Evolutionary conservation across 495 filamentous ascomycete species (phyloP), one percentile per base, ranked within the genome.

Genomic region (Neurospora terricola): DNA sequence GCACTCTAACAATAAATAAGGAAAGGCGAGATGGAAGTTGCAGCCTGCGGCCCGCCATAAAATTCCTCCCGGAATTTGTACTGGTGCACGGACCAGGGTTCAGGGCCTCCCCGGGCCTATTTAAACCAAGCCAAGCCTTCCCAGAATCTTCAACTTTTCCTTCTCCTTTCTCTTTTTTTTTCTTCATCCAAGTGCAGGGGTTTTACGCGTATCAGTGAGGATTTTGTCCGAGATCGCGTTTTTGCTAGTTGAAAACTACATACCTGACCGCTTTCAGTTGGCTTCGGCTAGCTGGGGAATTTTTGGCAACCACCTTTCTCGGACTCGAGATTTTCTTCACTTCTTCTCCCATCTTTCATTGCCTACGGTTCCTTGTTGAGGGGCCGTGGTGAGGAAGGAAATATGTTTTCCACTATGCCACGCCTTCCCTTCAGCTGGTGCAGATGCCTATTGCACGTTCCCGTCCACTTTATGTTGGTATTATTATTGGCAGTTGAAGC

Each of bases 171-270:
- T 74, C 73, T 76, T 59, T 72, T 74, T 74, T 78, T 77, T 75
- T 73, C 77, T 62, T 72, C 75, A 81, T 83, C 80, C 76, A 37
- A 78, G 80, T 82, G 81, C 81, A 82, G 76, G 78, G 82, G 85
- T 81, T 78, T 83, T 80, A 84, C 79, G 81, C 79, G 82, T 80
- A 81, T 81, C 83, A 85, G 82, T 87, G 84, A 87, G 82, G 85
- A 85, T 84, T 84, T 82, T 80, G 81, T 86, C 85, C 81, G 84
- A 86, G 84, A 81, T 82, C 82, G 80, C 78, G 80, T 86, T 86
- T 87, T 86, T 86, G 85, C 85, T 86, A 83, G 82, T 86, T 86
- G 85, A 86, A 87, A 86, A 87, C 83, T 87, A 86, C 79, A 86
- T 75, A 76, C 77, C 76, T 83, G 84, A 85, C 83, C 78, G 78